Conservation (phyloP, 257 asterid genomes). For the Solanum gracilifrons region DNA sequence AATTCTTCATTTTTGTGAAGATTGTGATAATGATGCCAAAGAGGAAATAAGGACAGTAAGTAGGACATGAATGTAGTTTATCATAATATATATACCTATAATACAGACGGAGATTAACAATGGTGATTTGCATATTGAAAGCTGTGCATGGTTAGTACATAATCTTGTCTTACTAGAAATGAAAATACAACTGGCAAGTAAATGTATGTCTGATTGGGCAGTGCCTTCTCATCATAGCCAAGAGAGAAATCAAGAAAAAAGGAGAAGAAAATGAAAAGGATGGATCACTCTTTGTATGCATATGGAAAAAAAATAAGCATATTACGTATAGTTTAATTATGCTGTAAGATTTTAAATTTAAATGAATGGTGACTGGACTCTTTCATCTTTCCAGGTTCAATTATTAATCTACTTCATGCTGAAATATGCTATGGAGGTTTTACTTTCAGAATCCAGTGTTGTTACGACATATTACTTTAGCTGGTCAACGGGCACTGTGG, state of each 20-base stretch:
- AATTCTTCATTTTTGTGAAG: background rate
- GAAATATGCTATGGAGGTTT: conserved; percentile 90
- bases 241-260: background rate
- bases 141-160: background rate
- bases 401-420: conserved; percentile 95
- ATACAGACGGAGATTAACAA: background rate
- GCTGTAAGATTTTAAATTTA: background rate
- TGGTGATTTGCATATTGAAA: background rate
- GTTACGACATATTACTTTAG: conserved; percentile 74
- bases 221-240: background rate
- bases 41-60: background rate
- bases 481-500: conserved; percentile 84
- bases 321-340: background rate
- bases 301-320: background rate
- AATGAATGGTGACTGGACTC: background rate
- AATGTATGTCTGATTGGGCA: background rate
- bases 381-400: conserved; percentile 63
- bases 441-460: conserved; percentile 96
- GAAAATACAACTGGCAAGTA: background rate
- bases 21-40: background rate
- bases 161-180: background rate
- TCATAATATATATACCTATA: background rate
- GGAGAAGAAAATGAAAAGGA: background rate
- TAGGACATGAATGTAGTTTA: background rate
- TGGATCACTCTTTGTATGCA: background rate